Base-by-base conservation (phyloP, 2,329 filamentous ascomycete species). In the Apiospora arundinis region DNA sequence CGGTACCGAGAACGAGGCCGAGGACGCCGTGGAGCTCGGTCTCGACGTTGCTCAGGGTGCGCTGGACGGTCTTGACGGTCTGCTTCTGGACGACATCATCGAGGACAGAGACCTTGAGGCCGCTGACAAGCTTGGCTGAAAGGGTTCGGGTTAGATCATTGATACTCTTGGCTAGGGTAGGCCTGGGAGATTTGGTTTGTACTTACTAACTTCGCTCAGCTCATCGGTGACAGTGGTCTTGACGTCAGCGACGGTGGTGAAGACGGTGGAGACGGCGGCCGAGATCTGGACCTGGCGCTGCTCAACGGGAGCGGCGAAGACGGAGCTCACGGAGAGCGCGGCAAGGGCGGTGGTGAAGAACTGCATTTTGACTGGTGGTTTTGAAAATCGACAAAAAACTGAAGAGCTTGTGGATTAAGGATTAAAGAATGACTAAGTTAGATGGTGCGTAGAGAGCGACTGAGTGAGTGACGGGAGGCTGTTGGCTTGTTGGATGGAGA, bases 241-340 rank as follows among this genome's bases (percentile, higher is more conserved):
- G 60, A 72, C 60, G 18, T 21, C 48, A 21, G 65, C 56, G 28
- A 72, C 60, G 67, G 28, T 69, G 69, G 67, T 56, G 16, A 77
- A 69, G 68, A 79, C 71, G 49, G 68, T 65, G 52, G 76, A 66
- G 56, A 80, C 72, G 49, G 37, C 68, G 71, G 65, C 45, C 42
- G 42, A 45, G 40, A 18, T 52, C 42, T 45, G 42, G 60, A 68
- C 25, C 73, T 63, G 56, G 72, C 74, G 70, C 73, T 70, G 49
- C 8, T 72, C 46, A 71, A 73, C 70, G 71, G 78, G 77, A 63
- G 72, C 74, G 49, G 78, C 78, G 69, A 79, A 67, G 74, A 78
- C 77, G 73, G 78, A 78, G 76, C 78, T 78, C 67, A 79, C 52
- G 42, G 79, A 77, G 71, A 80, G 73, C 72, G 78, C 78, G 72